Conservation (phyloP, 2,329 filamentous ascomycete species). For the Exserohilum turcica region DNA sequence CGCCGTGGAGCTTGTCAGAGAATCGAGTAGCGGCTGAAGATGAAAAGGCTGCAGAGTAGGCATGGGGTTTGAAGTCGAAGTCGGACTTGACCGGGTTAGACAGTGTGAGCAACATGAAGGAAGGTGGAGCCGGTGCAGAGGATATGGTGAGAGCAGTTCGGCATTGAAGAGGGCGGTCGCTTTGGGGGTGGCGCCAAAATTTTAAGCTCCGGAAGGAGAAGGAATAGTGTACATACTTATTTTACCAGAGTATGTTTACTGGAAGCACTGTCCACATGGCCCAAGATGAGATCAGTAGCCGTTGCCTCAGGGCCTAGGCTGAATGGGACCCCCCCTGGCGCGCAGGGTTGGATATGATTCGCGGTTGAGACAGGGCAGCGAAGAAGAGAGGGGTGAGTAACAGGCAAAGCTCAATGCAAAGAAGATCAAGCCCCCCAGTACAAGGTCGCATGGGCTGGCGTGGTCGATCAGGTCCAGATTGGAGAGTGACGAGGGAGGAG, state of each 20-base stretch:
- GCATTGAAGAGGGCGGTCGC: slow-evolving; percentile 45
- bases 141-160: slow-evolving; percentile 28
- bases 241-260: slow-evolving; percentile 37
- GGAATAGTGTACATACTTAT: slow-evolving; percentile 47
- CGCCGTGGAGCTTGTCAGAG: slow-evolving; percentile 50
- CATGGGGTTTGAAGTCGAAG: slow-evolving; percentile 57
- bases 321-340: slow-evolving; percentile 41
- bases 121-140: slow-evolving; percentile 23
- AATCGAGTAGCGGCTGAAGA: slow-evolving; percentile 47
- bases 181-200: slow-evolving; percentile 30
- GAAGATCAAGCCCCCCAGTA: slow-evolving; percentile 45
- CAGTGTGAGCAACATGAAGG: slow-evolving; percentile 58
- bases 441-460: slow-evolving; percentile 43
- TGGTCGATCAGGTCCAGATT: slow-evolving; percentile 42
- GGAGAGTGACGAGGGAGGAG: slow-evolving; percentile 35
- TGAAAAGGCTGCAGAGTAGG: slow-evolving; percentile 52
- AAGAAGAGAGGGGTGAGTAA: slow-evolving; percentile 34
- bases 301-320: slow-evolving; percentile 42
- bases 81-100: slow-evolving; percentile 55
- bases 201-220: slow-evolving; percentile 40
- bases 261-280: slow-evolving; percentile 45
- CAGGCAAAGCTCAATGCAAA: slow-evolving; percentile 37
- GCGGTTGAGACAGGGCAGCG: slow-evolving; percentile 41
- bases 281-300: slow-evolving; percentile 38
- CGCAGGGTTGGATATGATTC: slow-evolving; percentile 41